Evolutionary conservation across 345 rosid genomes (phyloP).

Genomic region (Cardamine occulta): DNA sequence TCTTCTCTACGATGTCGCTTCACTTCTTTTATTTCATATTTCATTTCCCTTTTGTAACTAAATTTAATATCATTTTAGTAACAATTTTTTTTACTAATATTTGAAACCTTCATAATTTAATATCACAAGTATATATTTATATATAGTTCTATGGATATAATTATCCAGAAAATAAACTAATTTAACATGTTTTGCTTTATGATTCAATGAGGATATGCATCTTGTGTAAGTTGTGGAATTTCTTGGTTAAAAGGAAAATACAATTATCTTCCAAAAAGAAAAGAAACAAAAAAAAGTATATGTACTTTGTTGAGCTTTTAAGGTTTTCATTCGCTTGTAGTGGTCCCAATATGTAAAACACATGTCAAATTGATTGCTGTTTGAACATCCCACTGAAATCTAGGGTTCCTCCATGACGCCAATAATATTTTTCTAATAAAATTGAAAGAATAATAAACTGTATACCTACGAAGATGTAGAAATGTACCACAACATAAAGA

Average conservation of each 20-base stretch:
- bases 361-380: constrained; percentile 34
- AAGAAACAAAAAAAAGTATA: neutral
- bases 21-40: neutral
- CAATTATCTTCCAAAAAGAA: neutral
- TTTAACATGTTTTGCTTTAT: neutral
- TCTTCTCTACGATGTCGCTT: neutral
- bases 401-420: constrained; percentile 44
- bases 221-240: neutral
- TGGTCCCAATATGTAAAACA: constrained; percentile 40
- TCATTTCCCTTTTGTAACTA: neutral
- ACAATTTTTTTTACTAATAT: neutral
- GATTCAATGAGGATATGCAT: neutral
- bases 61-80: neutral
- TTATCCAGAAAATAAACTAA: neutral
- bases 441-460: neutral
- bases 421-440: constrained; percentile 12
- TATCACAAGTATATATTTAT: neutral
- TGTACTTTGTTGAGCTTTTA: constrained; percentile 41
- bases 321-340: constrained; percentile 37
- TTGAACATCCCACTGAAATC: constrained; percentile 41
- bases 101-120: neutral
- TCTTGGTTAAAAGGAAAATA: constrained; percentile 11
- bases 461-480: neutral
- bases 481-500: neutral
- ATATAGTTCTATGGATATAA: neutral